Evolutionary conservation across 2,329 filamentous ascomycete species (phyloP).

Genomic region (Microdochium trichocladiopsis): DNA sequence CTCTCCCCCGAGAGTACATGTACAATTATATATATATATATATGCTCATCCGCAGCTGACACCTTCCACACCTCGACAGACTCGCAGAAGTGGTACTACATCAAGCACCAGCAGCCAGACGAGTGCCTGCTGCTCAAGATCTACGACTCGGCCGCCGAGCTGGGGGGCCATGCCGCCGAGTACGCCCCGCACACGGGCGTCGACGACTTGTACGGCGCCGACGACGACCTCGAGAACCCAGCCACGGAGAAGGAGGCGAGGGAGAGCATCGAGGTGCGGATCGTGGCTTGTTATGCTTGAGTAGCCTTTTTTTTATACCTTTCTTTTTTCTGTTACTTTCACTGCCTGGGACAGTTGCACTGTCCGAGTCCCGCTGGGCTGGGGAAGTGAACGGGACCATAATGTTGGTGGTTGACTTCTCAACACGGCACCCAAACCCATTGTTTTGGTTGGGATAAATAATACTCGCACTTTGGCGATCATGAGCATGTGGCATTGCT

Average conservation of each 20-base stretch:
- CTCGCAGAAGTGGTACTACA: neutral
- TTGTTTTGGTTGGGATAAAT: too few relatives aligned
- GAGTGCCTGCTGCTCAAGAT: neutral
- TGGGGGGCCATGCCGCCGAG: neutral
- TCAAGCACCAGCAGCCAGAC: neutral
- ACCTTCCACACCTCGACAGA: neutral
- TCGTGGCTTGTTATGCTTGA: neutral
- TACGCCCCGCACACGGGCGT: neutral
- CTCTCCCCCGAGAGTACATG: too few relatives aligned
- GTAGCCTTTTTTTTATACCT: neutral
- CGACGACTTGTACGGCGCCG: neutral
- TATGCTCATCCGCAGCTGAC: neutral
- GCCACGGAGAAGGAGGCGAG: neutral
- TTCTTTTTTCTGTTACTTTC: neutral
- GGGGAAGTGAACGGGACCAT: too few relatives aligned
- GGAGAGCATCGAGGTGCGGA: neutral
- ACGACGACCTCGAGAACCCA: neutral
- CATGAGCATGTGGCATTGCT: too few relatives aligned
- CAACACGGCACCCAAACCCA: too few relatives aligned
- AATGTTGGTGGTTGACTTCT: too few relatives aligned
- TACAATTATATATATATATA: neutral
- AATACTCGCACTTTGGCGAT: too few relatives aligned
- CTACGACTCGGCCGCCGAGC: neutral
- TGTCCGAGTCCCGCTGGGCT: neutral
- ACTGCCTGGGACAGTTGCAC: neutral